phyloP scores from a whole-genome alignment of 345 rosid species.

The Laguncularia racemosa region DNA sequence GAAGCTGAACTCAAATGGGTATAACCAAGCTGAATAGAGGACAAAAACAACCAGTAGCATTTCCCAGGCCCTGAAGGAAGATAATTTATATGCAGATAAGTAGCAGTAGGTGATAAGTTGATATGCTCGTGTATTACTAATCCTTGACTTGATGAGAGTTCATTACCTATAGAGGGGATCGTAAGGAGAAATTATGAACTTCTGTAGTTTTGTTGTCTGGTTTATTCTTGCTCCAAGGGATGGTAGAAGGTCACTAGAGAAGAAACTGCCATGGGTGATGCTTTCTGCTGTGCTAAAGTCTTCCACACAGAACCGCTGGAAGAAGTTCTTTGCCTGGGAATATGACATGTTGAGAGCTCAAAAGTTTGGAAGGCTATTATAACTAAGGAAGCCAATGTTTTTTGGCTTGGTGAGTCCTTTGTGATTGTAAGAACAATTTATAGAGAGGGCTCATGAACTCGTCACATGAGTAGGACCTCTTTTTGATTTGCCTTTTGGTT shows the following conservation, averaged over 20 bases:
- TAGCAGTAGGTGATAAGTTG: too few species aligned
- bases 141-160: neutral
- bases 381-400: conserved; percentile 17
- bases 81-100: conserved; percentile 11
- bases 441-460: conserved; percentile 31
- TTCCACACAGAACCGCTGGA: conserved; percentile 67
- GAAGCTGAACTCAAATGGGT: conserved; percentile 85
- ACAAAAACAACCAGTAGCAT: conserved; percentile 80
- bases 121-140: neutral
- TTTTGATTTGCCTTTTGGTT: conserved; percentile 21
- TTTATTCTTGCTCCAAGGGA: conserved; percentile 92
- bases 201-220: conserved; percentile 70
- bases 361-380: conserved; percentile 1
- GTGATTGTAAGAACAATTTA: conserved; percentile 34
- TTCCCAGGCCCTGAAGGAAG: conserved; percentile 87
- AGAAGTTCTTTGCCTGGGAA: conserved; percentile 52
- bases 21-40: conserved; percentile 92
- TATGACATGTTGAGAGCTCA: conserved; percentile 36
- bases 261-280: conserved; percentile 45
- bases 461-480: conserved; percentile 43
- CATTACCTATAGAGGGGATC: conserved; percentile 63
- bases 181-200: conserved; percentile 75
- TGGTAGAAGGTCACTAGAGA: conserved; percentile 79
- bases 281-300: conserved; percentile 39
- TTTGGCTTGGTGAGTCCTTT: conserved; percentile 14